Evolutionary conservation across 768 basidiomycete genomes (phyloP).

Genomic region (Psilocybe tampanensis): DNA sequence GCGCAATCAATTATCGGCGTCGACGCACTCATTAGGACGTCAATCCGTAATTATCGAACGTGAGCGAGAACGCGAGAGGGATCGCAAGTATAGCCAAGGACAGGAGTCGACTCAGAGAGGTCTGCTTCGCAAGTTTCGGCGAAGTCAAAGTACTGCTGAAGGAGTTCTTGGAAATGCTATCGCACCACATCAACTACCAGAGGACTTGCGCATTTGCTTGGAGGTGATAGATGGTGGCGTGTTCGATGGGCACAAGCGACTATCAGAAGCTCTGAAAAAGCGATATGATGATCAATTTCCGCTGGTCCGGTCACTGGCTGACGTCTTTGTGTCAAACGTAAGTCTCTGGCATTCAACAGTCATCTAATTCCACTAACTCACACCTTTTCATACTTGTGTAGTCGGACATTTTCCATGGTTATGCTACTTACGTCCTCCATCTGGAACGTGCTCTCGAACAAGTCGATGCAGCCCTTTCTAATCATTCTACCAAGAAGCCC

Average conservation of each 20-base stretch:
- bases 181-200: constrained; percentile 81
- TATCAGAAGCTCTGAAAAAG: constrained; percentile 84
- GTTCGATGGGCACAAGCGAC: constrained; percentile 83
- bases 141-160: constrained; percentile 57
- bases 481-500: constrained; percentile 68
- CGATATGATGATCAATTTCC: constrained; percentile 97
- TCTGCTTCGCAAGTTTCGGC: constrained; percentile 70
- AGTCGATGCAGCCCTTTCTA: constrained; percentile 78
- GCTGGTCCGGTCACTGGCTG: constrained; percentile 88
- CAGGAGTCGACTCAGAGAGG: constrained; percentile 42
- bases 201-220: constrained; percentile 82
- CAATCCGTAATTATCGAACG: constrained; percentile 56
- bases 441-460: constrained; percentile 88
- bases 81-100: constrained; percentile 54
- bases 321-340: constrained; percentile 95
- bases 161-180: constrained; percentile 54
- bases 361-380: constrained; percentile 13
- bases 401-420: constrained; percentile 94
- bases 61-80: constrained; percentile 41
- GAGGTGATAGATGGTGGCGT: constrained; percentile 88
- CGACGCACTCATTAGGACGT: constrained; percentile 76
- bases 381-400: constrained; percentile 30
- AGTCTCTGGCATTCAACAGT: constrained; percentile 30
- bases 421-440: constrained; percentile 93
- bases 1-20: constrained; percentile 56